Conservation (phyloP, 768 basidiomycete species). For the Gymnopilus dilepis region DNA sequence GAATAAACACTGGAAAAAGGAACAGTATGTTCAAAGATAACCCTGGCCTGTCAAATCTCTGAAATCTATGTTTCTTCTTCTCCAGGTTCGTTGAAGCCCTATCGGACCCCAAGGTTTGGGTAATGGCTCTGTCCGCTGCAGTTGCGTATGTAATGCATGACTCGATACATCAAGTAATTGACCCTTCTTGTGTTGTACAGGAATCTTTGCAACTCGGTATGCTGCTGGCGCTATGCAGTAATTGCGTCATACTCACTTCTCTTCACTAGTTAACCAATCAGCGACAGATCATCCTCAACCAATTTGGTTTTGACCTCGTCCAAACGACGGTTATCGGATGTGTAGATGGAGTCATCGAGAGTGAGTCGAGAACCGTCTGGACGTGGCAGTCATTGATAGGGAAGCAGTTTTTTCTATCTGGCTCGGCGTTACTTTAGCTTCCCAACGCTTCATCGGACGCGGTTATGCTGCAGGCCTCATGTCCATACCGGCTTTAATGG, state of each 20-base stretch:
- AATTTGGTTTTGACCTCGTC: constrained; percentile 69
- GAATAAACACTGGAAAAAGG: constrained; percentile 79
- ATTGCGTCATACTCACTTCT: neutral
- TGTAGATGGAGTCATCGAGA: constrained; percentile 76
- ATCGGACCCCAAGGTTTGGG: constrained; percentile 75
- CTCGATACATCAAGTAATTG: neutral
- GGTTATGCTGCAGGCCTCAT: constrained; percentile 69
- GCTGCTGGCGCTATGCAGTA: neutral
- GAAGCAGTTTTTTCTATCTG: constrained; percentile 49
- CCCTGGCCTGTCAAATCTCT: neutral
- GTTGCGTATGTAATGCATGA: constrained; percentile 48
- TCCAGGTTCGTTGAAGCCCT: constrained; percentile 70
- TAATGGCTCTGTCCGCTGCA: constrained; percentile 69
- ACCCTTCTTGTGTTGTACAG: constrained; percentile 34
- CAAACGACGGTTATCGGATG: constrained; percentile 81
- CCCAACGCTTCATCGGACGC: constrained; percentile 62
- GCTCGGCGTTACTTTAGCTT: constrained; percentile 56
- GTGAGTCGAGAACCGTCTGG: constrained; percentile 40
- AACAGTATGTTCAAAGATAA: constrained; percentile 57
- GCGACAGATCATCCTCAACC: constrained; percentile 71
- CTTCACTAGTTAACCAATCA: constrained; percentile 71
- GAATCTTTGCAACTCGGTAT: constrained; percentile 73
- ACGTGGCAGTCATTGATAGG: neutral
- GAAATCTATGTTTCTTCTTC: neutral
- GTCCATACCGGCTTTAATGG: constrained; percentile 73